Evolutionary conservation across 2,329 filamentous ascomycete genomes (phyloP).

Genomic region (Herpotrichia juniperi): DNA sequence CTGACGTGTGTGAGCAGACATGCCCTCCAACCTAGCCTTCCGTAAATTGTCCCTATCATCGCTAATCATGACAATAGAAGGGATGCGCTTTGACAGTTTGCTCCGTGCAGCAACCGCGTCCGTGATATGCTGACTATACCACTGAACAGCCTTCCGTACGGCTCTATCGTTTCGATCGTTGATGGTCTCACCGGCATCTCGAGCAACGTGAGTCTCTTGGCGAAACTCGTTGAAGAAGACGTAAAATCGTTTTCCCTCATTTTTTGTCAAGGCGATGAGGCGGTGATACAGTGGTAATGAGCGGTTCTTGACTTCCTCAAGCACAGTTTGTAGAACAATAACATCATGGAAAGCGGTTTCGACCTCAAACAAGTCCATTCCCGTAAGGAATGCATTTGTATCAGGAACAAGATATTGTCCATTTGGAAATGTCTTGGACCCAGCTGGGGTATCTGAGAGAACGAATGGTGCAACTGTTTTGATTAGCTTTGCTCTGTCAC

Average conservation of each 20-base stretch:
- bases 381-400: conserved; percentile 92
- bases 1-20: conserved; percentile 67
- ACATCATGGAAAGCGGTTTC: conserved; percentile 93
- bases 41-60: conserved; percentile 87
- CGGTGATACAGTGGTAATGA: conserved; percentile 95
- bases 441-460: conserved; percentile 85
- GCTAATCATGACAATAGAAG: conserved; percentile 88
- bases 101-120: conserved; percentile 62
- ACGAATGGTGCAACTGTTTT: conserved; percentile 76
- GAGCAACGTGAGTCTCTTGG: conserved; percentile 82
- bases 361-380: conserved; percentile 97
- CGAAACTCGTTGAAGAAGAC: conserved; percentile 99
- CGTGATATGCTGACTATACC: conserved; percentile 85
- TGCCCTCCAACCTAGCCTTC: conserved; percentile 77
- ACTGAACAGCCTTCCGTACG: conserved; percentile 82
- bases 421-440: conserved; percentile 79
- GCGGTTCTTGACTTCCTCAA: conserved; percentile 93
- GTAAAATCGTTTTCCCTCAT: conserved; percentile 96
- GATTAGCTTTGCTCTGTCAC: conserved; percentile 24
- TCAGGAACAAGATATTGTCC: conserved; percentile 96
- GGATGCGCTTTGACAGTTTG: conserved; percentile 62
- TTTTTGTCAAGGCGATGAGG: conserved; percentile 86
- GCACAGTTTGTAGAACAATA: conserved; percentile 92
- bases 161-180: conserved; percentile 97
- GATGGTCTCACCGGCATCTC: conserved; percentile 80